phyloP scores from a whole-genome alignment of 208 protist genomes.

The Crithidia sp. region DNA sequence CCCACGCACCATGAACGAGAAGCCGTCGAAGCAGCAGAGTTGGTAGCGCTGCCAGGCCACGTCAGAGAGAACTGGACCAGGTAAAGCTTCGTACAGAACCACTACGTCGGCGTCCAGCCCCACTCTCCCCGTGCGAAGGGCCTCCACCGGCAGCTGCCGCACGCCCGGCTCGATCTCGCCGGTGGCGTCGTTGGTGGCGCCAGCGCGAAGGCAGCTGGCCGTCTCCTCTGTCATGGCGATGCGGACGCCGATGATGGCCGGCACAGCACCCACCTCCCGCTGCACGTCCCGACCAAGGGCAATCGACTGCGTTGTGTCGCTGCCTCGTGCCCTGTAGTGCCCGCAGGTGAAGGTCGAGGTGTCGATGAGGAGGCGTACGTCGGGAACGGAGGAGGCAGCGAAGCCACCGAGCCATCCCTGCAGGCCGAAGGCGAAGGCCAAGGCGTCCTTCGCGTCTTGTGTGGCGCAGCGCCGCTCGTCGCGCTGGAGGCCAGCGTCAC shows the following conservation, averaged over 20 bases:
- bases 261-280: slow-evolving; percentile 31
- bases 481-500: background rate
- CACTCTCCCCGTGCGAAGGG: slow-evolving; percentile 15
- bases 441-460: slow-evolving; percentile 19
- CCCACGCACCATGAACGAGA: slow-evolving; percentile 41
- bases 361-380: slow-evolving; percentile 31
- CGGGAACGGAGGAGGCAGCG: background rate
- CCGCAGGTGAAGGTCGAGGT: slow-evolving; percentile 32
- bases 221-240: slow-evolving; percentile 53
- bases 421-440: slow-evolving; percentile 27
- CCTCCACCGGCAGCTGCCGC: slow-evolving; percentile 41
- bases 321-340: slow-evolving; percentile 12
- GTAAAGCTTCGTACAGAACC: slow-evolving; percentile 35
- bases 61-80: slow-evolving; percentile 12
- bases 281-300: slow-evolving; percentile 35
- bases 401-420: background rate
- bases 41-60: slow-evolving; percentile 34
- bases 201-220: slow-evolving; percentile 32
- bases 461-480: slow-evolving; percentile 1
- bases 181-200: background rate
- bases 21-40: slow-evolving; percentile 33
- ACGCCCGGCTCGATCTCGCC: slow-evolving; percentile 1
- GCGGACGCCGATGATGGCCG: slow-evolving; percentile 31
- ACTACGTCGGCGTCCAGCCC: slow-evolving; percentile 25
- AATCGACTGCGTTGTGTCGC: slow-evolving; percentile 22